Evolutionary conservation across 805 yeast species (phyloP).

Genomic region (Cyberlindnera galapagoensis): DNA sequence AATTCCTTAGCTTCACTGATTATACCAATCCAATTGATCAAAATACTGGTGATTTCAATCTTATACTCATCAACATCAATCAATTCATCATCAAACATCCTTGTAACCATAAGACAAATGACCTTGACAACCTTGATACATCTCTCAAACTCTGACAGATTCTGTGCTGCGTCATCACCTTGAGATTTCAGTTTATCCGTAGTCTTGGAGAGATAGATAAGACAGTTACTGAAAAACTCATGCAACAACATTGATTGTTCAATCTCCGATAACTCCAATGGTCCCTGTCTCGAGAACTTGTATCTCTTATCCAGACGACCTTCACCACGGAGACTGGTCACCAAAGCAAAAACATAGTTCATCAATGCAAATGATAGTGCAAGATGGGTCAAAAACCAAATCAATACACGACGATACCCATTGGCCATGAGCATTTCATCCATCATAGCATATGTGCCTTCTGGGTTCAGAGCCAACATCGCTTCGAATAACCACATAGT

Average conservation of each 20-base stretch:
- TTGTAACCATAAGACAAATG: slow-evolving; percentile 57
- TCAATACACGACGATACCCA: slow-evolving; percentile 55
- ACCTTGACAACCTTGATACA: slow-evolving; percentile 39
- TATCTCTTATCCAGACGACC: slow-evolving; percentile 18
- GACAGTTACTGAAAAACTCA: slow-evolving; percentile 57
- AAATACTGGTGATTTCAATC: slow-evolving; percentile 51
- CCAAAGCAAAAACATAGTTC: slow-evolving; percentile 56
- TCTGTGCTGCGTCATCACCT: slow-evolving; percentile 17
- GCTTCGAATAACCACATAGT: slow-evolving; percentile 42
- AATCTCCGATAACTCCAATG: slow-evolving; percentile 44
- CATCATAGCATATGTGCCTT: slow-evolving; percentile 46
- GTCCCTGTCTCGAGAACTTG: slow-evolving; percentile 52
- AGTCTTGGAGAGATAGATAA: slow-evolving; percentile 35
- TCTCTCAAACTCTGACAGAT: slow-evolving; percentile 21
- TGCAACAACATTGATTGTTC: slow-evolving; percentile 65
- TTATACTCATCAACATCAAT: slow-evolving; percentile 46
- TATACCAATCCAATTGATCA: slow-evolving; percentile 59
- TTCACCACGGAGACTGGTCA: slow-evolving; percentile 51
- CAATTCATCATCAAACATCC: slow-evolving; percentile 39
- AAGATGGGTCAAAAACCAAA: slow-evolving; percentile 64
- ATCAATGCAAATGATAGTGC: slow-evolving; percentile 49
- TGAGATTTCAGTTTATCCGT: slow-evolving; percentile 15
- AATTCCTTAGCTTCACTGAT: slow-evolving; percentile 58
- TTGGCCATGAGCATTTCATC: slow-evolving; percentile 68
- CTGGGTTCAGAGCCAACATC: slow-evolving; percentile 44